These are phyloP conservation scores for Haberlea rhodopensis DNA, from an alignment of 257 asterid genomes.

Conservation along the genomic window DNA sequence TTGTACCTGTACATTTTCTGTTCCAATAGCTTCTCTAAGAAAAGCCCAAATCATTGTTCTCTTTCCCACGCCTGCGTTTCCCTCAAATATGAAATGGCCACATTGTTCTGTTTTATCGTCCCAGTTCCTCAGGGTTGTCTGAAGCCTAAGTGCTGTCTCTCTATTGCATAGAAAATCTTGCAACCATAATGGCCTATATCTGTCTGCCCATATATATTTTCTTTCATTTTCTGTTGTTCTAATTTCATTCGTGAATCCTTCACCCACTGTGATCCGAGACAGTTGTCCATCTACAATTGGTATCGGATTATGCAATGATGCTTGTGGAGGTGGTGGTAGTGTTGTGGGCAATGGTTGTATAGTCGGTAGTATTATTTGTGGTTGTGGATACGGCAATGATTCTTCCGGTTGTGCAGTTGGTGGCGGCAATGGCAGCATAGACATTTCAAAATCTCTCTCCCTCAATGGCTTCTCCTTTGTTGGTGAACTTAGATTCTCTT, in stretches of 20 bases:
- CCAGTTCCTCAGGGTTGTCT: slow-evolving; percentile 37
- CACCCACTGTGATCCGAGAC: neutral
- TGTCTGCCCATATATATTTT: slow-evolving; percentile 50
- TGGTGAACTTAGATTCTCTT: slow-evolving; percentile 16
- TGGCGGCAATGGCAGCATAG: neutral
- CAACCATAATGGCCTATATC: slow-evolving; percentile 52
- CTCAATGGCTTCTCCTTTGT: slow-evolving; percentile 68
- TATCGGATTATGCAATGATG: neutral
- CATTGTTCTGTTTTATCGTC: slow-evolving; percentile 30
- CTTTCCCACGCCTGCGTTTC: slow-evolving; percentile 83
- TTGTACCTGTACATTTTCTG: slow-evolving; percentile 57
- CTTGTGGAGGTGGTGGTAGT: slow-evolving; percentile 6
- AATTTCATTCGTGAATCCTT: neutral
- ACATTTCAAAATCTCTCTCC: slow-evolving; percentile 55
- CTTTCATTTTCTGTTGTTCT: neutral
- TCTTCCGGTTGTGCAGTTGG: neutral
- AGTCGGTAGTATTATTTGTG: neutral
- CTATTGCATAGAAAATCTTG: slow-evolving; percentile 74
- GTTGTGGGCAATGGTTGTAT: neutral
- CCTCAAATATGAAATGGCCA: slow-evolving; percentile 71
- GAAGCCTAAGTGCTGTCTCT: slow-evolving; percentile 49
- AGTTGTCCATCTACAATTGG: neutral
- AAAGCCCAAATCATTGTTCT: slow-evolving; percentile 80
- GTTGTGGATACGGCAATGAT: neutral
- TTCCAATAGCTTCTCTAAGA: slow-evolving; percentile 60